Base-by-base conservation (phyloP, 2,329 filamentous ascomycete genomes). In the Ophiostoma fasciatum region DNA sequence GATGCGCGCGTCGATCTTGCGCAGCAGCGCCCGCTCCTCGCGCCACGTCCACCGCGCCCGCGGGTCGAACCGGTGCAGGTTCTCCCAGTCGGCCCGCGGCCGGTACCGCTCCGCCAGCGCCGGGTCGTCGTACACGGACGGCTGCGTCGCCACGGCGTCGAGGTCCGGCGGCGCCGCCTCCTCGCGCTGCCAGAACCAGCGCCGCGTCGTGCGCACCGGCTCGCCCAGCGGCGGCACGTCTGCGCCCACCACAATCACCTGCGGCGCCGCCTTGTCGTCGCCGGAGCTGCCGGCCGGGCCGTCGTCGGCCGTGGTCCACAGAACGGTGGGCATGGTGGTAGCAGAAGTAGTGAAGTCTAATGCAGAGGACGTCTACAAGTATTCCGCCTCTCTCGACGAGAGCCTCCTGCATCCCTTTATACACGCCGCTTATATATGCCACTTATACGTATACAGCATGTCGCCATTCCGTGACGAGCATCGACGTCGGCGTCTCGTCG, bases 51-150 rank as follows among this genome's bases (percentile, higher is more conserved):
- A 62, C 29, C 59, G 45, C 0, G 57, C 54, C 1, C 56, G 45
- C 0, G 61, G 62, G 36, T 68, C 62, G 39, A 66, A 69, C 0
- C 62, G 56, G 44, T 67, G 61, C 2, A 50, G 31, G 22, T 61
- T 62, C 31, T 62, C 58, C 55, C 51, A 55, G 15, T 51, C 41
- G 0, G 35, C 25, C 1, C 36, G 40, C 1, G 57, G 58, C 2
- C 49, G 45, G 28, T 60, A 60, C 33, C 53, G 51, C 4, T 52
- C 48, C 2, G 53, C 50, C 0, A 54, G 52, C 1, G 52, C 49
- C 0, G 55, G 51, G 21, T 60, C 56, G 28, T 61, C 58, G 18
- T 56, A 61, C 2, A 61, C 58, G 20, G 48, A 53, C 14, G 45
- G 42, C 36, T 50, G 38, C 0, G 58, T 61, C 2, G 57, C 58